These are phyloP conservation scores for Physcia stellaris DNA, from an alignment of 495 filamentous ascomycete genomes.

Conservation along the genomic window DNA sequence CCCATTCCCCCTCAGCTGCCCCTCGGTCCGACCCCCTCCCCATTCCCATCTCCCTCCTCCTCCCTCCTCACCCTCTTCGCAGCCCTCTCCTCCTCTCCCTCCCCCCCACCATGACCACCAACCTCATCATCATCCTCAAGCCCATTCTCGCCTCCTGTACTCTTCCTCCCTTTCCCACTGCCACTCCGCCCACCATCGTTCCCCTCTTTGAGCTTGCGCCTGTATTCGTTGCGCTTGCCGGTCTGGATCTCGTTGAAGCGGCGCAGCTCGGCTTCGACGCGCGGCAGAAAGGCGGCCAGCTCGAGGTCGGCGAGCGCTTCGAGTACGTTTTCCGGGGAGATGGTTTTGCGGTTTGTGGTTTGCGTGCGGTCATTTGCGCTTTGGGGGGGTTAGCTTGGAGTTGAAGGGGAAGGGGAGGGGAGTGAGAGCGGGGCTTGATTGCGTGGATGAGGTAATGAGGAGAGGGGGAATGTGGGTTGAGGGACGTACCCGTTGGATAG, in stretches of 20 bases:
- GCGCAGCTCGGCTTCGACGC: conserved; percentile 44
- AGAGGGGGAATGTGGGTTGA: not conserved
- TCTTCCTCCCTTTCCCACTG: conserved; percentile 28
- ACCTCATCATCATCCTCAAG: conserved; percentile 32
- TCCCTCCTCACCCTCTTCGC: conserved; percentile 24
- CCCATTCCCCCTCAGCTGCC: conserved; percentile 9
- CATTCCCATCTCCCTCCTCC: conserved; percentile 20
- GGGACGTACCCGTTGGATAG: conserved; percentile 62
- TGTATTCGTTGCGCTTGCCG: conserved; percentile 47
- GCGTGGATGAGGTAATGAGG: not conserved
- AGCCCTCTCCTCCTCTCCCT: conserved; percentile 29
- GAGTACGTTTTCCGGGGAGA: conserved; percentile 73
- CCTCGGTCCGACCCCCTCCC: conserved; percentile 30
- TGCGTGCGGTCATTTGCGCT: conserved; percentile 69
- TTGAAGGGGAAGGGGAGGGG: not conserved
- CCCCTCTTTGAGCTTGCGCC: conserved; percentile 39
- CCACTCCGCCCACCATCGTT: conserved; percentile 22
- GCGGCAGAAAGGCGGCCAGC: conserved; percentile 59
- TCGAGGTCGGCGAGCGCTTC: conserved; percentile 71
- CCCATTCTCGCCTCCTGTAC: conserved; percentile 37
- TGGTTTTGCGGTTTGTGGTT: conserved; percentile 62
- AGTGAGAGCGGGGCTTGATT: not conserved
- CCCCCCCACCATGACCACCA: conserved; percentile 27
- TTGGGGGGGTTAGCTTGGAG: conserved; percentile 1
- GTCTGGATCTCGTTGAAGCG: conserved; percentile 48